These are phyloP conservation scores for Lavandula angustifolia DNA, from an alignment of 257 asterid species.

Conservation along the genomic window DNA sequence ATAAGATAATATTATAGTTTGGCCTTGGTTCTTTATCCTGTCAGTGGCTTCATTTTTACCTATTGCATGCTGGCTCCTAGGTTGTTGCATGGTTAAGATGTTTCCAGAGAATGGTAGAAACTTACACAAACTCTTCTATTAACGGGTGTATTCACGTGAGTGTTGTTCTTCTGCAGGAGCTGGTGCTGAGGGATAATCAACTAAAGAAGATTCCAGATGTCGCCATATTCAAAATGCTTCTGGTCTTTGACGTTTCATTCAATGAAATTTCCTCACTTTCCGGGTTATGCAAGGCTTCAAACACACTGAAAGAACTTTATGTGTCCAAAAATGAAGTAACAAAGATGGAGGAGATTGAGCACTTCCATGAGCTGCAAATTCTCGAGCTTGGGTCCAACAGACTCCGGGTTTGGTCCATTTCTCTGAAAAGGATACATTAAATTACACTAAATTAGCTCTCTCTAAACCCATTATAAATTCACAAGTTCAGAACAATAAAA, in stretches of 20 bases:
- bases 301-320: slow-evolving; percentile 81
- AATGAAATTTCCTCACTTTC: slow-evolving; percentile 72
- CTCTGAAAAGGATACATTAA: slow-evolving; percentile 21
- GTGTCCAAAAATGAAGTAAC: slow-evolving; percentile 90
- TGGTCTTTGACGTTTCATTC: slow-evolving; percentile 86
- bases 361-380: slow-evolving; percentile 71
- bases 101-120: slow-evolving; percentile 5
- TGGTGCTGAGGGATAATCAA: slow-evolving; percentile 92
- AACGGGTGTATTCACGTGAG: not conserved
- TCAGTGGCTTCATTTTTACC: slow-evolving; percentile 15
- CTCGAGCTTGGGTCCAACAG: slow-evolving; percentile 98
- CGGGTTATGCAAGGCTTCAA: slow-evolving; percentile 72
- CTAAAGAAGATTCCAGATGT: slow-evolving; percentile 84
- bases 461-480: slow-evolving; percentile 11
- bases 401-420: slow-evolving; percentile 64
- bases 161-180: slow-evolving; percentile 54
- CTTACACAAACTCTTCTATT: not conserved
- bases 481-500: slow-evolving; percentile 11
- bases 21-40: not conserved
- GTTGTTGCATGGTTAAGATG: slow-evolving; percentile 5
- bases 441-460: slow-evolving; percentile 18
- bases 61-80: slow-evolving; percentile 8
- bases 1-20: not conserved
- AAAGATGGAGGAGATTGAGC: slow-evolving; percentile 91
- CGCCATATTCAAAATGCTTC: slow-evolving; percentile 71